These are phyloP conservation scores for Ascosphaera acerosa DNA, from an alignment of 2,329 filamentous ascomycete genomes.

Conservation along the genomic window DNA sequence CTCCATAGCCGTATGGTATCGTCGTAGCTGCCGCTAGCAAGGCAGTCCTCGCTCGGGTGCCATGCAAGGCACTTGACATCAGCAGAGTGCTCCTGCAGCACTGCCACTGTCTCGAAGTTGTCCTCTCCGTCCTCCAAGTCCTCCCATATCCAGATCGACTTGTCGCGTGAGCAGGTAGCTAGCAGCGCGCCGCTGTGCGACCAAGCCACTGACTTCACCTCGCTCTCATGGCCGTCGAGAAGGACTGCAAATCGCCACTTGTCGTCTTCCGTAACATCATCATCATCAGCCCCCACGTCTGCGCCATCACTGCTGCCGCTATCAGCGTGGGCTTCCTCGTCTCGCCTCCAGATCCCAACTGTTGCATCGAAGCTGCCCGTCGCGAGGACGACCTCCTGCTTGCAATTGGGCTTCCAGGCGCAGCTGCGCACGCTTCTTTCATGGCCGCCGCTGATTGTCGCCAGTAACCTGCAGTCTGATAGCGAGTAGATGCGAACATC, in stretches of 20 bases:
- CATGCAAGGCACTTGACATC: slow-evolving; percentile 89
- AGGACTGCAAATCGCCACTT: slow-evolving; percentile 88
- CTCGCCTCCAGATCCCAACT: slow-evolving; percentile 52
- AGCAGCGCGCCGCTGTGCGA: slow-evolving; percentile 44
- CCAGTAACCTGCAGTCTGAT: slow-evolving; percentile 51
- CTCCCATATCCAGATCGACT: slow-evolving; percentile 97
- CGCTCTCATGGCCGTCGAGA: slow-evolving; percentile 81
- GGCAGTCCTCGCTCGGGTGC: slow-evolving; percentile 56
- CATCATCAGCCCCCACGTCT: slow-evolving; percentile 22
- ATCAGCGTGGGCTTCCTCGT: slow-evolving; percentile 6
- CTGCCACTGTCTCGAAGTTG: slow-evolving; percentile 90
- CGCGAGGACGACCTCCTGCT: slow-evolving; percentile 49
- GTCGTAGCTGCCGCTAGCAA: slow-evolving; percentile 86
- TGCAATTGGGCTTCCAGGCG: slow-evolving; percentile 59
- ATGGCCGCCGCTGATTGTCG: slow-evolving; percentile 62
- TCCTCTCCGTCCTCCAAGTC: slow-evolving; percentile 66
- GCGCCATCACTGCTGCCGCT: slow-evolving; percentile 7
- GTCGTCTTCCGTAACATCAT: slow-evolving; percentile 36
- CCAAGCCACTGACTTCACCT: slow-evolving; percentile 61
- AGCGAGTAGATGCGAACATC: slow-evolving; percentile 77
- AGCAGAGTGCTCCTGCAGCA: slow-evolving; percentile 78
- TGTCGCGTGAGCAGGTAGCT: slow-evolving; percentile 78
- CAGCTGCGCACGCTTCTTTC: slow-evolving; percentile 66
- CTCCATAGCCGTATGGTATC: slow-evolving; percentile 73
- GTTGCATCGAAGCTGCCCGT: slow-evolving; percentile 88